Evolutionary conservation across 2,329 filamentous ascomycete species (phyloP), one percentile per base, ranked within the genome.

Genomic region (Colletotrichum salicis): DNA sequence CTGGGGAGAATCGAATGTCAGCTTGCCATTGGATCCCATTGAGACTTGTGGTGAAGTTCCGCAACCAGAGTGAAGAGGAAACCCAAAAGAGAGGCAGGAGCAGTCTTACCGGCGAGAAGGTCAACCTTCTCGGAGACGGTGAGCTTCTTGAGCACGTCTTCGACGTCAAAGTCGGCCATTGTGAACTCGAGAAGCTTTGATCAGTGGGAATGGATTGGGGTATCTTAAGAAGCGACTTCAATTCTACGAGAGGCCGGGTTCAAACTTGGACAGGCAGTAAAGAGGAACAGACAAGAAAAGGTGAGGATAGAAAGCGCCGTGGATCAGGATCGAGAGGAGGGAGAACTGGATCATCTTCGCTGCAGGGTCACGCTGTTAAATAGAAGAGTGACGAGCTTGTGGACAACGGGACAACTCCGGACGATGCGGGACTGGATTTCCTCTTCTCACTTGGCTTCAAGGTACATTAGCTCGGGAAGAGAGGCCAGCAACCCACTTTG

Each of bases 71-170:
- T 15, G n/a, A 71, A 48, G 15, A n/a, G 7, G n/a, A 27, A 24
- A 22, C 51, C 13, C 27, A 8, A 3, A 35, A 11, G 11, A 11
- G 37, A 27, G 4, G 29, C n/a, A 19, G 35, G 57, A 31, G 15
- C 35, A 29, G 54, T 19, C 80, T 64, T 73, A 86, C 86, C 86
- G 58, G 87, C 83, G 62, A 89, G 80, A 55, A 89, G 81, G 54
- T 87, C 85, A 60, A 87, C 83, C 78, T 89, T 89, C 76, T 90
- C 87, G 5, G 80, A 77, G 60, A 86, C 78, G 12, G 84, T 85
- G 67, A 89, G 85, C 82, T 88, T 87, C 76, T 86, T 85, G 55
- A 90, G 82, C 35, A 87, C 79, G 71, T 85, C 84, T 67, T 89
- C 87, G 10, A 89, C 86, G 64, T 89, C 82, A 52, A 90, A 83